Conservation (phyloP, 2,329 filamentous ascomycete species). For the Pseudophaeomoniella oleicola region DNA sequence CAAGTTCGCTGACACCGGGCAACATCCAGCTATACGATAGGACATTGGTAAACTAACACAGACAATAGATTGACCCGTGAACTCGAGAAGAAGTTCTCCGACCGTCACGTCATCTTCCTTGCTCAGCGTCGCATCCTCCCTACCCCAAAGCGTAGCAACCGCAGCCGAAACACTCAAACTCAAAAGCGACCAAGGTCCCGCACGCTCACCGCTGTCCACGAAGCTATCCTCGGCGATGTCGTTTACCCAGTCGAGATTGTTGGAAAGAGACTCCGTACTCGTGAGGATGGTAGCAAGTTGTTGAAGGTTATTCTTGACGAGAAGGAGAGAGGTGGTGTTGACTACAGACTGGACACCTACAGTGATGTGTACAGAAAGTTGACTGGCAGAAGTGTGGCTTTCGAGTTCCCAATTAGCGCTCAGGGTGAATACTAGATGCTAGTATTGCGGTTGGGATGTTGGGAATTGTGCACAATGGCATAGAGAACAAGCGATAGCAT, state of each 20-base stretch:
- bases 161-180: conserved; percentile 87
- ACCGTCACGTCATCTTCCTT: conserved; percentile 98
- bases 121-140: conserved; percentile 97
- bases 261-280: conserved; percentile 95
- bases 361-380: conserved; percentile 97
- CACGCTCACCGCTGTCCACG: conserved; percentile 97
- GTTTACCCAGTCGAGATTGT: conserved; percentile 99
- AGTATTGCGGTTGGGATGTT: background rate
- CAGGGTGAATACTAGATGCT: conserved; percentile 62
- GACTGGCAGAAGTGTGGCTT: conserved; percentile 90
- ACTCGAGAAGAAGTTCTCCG: conserved; percentile 99
- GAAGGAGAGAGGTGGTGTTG: conserved; percentile 98
- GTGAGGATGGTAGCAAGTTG: conserved; percentile 96
- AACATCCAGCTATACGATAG: no score
- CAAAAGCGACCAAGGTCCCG: conserved; percentile 98
- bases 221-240: conserved; percentile 92
- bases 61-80: conserved; percentile 79
- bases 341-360: conserved; percentile 99
- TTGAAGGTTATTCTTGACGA: conserved; percentile 99
- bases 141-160: conserved; percentile 95
- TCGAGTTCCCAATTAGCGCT: conserved; percentile 90
- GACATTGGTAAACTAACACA: conserved; percentile 1
- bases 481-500: no score
- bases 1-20: conserved; percentile 2
- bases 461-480: no score